Percentiles rank a stretch among this genome's conserved stretches.
Conservation (phyloP, 768 basidiomycete genomes). For the Panaeolus cyanescens region DNA sequence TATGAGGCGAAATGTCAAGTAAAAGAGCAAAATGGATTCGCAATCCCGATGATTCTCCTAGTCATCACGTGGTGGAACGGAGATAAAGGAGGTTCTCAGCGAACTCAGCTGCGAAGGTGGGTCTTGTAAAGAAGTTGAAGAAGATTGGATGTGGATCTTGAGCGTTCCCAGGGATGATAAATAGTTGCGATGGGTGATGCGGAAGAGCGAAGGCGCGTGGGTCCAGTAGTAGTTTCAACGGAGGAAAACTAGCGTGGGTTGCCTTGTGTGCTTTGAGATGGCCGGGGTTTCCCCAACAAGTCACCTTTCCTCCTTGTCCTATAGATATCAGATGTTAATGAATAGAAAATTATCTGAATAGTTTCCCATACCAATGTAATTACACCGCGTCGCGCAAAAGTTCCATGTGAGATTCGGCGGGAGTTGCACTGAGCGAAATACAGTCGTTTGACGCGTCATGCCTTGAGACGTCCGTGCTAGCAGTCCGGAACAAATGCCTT, state of each 20-base stretch:
- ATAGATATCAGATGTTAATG: neutral
- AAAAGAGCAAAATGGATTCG: constrained; percentile 2
- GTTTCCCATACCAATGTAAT: neutral
- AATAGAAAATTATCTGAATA: neutral
- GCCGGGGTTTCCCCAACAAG: constrained; percentile 2
- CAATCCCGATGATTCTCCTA: constrained; percentile 7
- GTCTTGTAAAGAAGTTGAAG: neutral
- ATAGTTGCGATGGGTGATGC: neutral
- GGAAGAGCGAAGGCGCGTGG: neutral
- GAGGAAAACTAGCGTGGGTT: neutral
- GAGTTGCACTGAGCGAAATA: neutral
- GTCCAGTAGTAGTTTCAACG: neutral
- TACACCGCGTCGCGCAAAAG: neutral
- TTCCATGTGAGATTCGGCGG: neutral
- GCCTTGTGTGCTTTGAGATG: neutral
- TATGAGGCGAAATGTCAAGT: neutral
- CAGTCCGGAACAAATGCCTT: neutral
- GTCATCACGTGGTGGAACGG: neutral
- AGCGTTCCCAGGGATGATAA: neutral
- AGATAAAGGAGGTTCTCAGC: neutral
- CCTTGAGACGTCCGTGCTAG: neutral
- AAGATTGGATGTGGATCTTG: neutral
- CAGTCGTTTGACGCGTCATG: neutral
- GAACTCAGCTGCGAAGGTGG: neutral
- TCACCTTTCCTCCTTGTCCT: neutral